phyloP scores from a whole-genome alignment of 2,329 filamentous ascomycete species.

The Pseudocercospora macadamiae region DNA sequence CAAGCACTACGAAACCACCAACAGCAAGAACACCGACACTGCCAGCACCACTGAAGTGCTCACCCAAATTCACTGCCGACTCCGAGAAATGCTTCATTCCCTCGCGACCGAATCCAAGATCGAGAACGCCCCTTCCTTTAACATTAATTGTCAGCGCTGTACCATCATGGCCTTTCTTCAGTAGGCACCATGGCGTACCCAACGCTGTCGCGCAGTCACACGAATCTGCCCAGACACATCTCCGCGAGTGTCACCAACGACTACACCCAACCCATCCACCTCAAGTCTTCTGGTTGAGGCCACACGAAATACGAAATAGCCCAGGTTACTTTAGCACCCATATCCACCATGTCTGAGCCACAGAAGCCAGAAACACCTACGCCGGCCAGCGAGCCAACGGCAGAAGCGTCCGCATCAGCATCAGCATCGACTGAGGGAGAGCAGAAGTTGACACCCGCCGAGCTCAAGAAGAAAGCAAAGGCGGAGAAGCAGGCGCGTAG shows the following conservation, averaged over 20 bases:
- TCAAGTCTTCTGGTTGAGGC: too few species aligned
- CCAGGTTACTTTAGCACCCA: too few species aligned
- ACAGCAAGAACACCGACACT: neutral
- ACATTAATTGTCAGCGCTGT: slow-evolving; percentile 1
- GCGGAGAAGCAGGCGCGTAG: slow-evolving; percentile 88
- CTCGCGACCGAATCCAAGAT: neutral
- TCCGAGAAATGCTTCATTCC: slow-evolving; percentile 4
- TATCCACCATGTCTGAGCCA: slow-evolving; percentile 25
- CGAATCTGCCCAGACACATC: neutral
- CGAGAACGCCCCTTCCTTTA: slow-evolving; percentile 7
- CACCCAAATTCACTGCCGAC: neutral
- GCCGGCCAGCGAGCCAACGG: slow-evolving; percentile 16
- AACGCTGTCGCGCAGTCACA: slow-evolving; percentile 2
- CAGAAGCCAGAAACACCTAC: slow-evolving; percentile 16
- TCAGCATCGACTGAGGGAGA: slow-evolving; percentile 23
- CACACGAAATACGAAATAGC: too few species aligned
- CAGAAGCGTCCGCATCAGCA: slow-evolving; percentile 14
- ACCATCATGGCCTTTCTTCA: slow-evolving; percentile 2
- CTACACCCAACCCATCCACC: too few species aligned
- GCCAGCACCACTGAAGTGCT: neutral
- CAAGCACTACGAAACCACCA: neutral
- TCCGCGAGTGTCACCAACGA: neutral
- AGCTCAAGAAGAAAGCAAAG: slow-evolving; percentile 86
- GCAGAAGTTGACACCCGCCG: slow-evolving; percentile 69
- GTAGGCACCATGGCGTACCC: slow-evolving; percentile 5